Conservation (phyloP, 2,329 filamentous ascomycete genomes). For the Penicillium sp. region DNA sequence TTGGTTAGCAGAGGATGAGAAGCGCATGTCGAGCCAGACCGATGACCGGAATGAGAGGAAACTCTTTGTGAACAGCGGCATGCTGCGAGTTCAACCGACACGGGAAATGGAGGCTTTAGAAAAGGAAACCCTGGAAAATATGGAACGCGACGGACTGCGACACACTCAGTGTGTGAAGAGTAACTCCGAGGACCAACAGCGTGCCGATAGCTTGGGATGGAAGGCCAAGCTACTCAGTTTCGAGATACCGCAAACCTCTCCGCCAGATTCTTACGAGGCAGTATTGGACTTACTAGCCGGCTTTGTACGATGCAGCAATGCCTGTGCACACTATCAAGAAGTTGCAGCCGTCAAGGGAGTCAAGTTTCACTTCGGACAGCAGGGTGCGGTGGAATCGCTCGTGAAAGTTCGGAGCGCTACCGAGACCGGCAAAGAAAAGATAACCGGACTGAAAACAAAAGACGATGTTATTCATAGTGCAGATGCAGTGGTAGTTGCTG, state of each 20-base stretch:
- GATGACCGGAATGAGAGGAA: slow-evolving; percentile 10
- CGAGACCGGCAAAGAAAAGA: slow-evolving; percentile 6
- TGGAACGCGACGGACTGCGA: slow-evolving; percentile 16
- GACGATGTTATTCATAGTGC: slow-evolving; percentile 19
- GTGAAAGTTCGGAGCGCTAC: slow-evolving; percentile 13
- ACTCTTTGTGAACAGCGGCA: slow-evolving; percentile 17
- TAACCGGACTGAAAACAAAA: slow-evolving; percentile 20
- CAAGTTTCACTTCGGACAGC: slow-evolving; percentile 26
- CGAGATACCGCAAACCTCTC: slow-evolving; percentile 8
- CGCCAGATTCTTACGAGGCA: slow-evolving; percentile 7
- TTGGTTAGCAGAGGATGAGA: slow-evolving; percentile 15
- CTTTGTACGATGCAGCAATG: slow-evolving; percentile 16
- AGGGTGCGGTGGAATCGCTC: slow-evolving; percentile 25
- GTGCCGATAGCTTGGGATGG: slow-evolving; percentile 13
- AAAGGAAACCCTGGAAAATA: slow-evolving; percentile 17
- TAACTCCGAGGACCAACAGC: slow-evolving; percentile 11
- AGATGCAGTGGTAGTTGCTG: slow-evolving; percentile 26
- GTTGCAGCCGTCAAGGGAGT: slow-evolving; percentile 26
- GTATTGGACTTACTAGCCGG: slow-evolving; percentile 16
- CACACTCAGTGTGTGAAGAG: slow-evolving; percentile 18
- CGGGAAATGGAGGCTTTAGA: slow-evolving; percentile 11
- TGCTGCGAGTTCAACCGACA: slow-evolving; percentile 18
- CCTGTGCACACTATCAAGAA: slow-evolving; percentile 15
- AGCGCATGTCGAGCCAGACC: slow-evolving; percentile 3
- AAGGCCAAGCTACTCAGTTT: slow-evolving; percentile 16